These are phyloP conservation scores for Gossypium schwendimanii DNA, from an alignment of 441 rosid genomes.

Conservation along the genomic window DNA sequence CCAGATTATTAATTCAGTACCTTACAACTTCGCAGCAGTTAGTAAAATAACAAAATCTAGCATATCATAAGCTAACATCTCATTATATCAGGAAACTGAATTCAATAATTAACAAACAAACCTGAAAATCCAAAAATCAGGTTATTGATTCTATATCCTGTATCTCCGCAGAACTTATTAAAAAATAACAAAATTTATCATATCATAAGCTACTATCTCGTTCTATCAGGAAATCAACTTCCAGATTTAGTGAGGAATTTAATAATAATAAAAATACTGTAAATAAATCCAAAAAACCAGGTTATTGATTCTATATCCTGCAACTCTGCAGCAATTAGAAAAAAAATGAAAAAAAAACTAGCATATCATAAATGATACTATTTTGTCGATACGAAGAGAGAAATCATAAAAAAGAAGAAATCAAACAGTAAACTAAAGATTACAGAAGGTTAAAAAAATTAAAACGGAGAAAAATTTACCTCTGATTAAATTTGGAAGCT, in stretches of 20 bases:
- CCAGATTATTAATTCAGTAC: too few species aligned
- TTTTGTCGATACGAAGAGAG: not conserved
- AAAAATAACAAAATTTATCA: not conserved
- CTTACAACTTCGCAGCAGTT: too few species aligned
- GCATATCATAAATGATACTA: not conserved
- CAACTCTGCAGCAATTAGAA: not conserved
- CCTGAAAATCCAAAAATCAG: not conserved
- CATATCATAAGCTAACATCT: too few species aligned
- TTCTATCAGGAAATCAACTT: not conserved
- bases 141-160: not conserved
- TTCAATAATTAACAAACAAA: not conserved
- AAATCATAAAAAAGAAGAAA: not conserved
- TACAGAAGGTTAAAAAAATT: not conserved
- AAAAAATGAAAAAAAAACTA: not conserved
- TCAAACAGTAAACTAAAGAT: not conserved
- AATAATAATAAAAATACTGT: not conserved
- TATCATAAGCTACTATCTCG: not conserved
- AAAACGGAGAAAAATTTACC: slow-evolving; percentile 19
- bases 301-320: not conserved
- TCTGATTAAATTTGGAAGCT: slow-evolving; percentile 33
- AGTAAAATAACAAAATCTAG: too few species aligned
- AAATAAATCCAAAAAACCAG: not conserved
- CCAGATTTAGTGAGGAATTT: not conserved
- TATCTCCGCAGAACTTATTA: not conserved
- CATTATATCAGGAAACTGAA: not conserved